Base-by-base conservation (phyloP, 805 yeast species). In the Alloascoidea africana region DNA sequence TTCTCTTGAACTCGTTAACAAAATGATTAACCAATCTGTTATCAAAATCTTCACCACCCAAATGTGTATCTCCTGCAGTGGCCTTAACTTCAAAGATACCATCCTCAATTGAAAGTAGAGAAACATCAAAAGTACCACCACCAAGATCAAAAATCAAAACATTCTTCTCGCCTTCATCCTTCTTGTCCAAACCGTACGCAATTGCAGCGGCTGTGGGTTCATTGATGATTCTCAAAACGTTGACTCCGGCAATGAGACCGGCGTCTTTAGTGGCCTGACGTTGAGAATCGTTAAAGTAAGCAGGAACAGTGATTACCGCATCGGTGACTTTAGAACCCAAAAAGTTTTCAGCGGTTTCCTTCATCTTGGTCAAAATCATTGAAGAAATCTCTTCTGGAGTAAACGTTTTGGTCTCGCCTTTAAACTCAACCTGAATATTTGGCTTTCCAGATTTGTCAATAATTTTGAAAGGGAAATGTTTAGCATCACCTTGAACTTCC, bases 21-120 rank as follows among this genome's bases (percentile, higher is more conserved):
- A 87, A 87, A 73, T 77, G 89, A 72, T 72, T 85, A 50, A 87
- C 96, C 59, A 89, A 77, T 68, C 95, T 82, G 78, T 84, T 76
- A 66, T 89, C 97, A 65, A 89, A 89, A 69, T 87, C 97, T 70
- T 87, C 95, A 78, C 96, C 96, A 73, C 96, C 96, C 71, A 84
- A 77, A 65, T 79, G 89, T 42, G 89, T 83, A 59, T 86, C 83
- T 61, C 82, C 85, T 41, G 84, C 85, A 45, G 96, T 86, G 50
- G 96, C 86, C 73, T 86, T 86, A 54, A 86, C 96, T 62, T 86
- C 89, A 73, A 86, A 86, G 55, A 86, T 85, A 67, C 96, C 96
- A 58, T 86, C 96, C 58, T 84, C 94, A 56, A 86, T 83, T 60
- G 87, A 76, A 59, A 86, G 72, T 47, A 86, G 72, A 38, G 96